These are phyloP conservation scores for Wickerhamomyces mucosus DNA, from an alignment of 805 yeast genomes.

Conservation along the genomic window DNA sequence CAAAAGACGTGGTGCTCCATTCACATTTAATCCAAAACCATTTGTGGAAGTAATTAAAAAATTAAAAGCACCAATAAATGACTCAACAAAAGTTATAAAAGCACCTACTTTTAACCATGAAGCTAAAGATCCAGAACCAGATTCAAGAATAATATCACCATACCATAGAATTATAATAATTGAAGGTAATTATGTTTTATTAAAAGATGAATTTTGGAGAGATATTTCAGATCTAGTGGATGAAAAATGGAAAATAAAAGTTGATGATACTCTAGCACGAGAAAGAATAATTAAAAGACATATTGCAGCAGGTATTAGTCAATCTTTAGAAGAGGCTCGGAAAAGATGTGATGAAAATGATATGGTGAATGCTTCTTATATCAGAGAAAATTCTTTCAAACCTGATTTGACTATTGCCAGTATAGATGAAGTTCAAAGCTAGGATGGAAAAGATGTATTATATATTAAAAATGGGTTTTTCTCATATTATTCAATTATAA, in stretches of 20 bases:
- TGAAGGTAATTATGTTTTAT: slow-evolving; percentile 11
- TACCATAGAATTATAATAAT: slow-evolving; percentile 10
- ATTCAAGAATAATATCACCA: slow-evolving; percentile 6
- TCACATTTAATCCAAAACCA: slow-evolving; percentile 53
- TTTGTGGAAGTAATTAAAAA: slow-evolving; percentile 4
- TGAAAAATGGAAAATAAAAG: slow-evolving; percentile 7
- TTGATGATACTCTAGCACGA: slow-evolving; percentile 3
- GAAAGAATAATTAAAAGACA: slow-evolving; percentile 6
- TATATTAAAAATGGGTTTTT: not conserved
- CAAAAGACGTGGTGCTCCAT: slow-evolving; percentile 72
- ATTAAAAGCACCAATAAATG: slow-evolving; percentile 6
- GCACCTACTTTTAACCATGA: slow-evolving; percentile 13
- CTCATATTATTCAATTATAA: not conserved
- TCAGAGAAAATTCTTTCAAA: slow-evolving; percentile 4
- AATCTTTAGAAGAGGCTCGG: slow-evolving; percentile 3
- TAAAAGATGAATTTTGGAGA: slow-evolving; percentile 12
- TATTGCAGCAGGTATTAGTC: slow-evolving; percentile 3
- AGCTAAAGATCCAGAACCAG: slow-evolving; percentile 10
- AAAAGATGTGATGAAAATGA: slow-evolving; percentile 5
- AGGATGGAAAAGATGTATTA: not conserved
- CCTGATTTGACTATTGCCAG: slow-evolving; percentile 5
- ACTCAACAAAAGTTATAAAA: not conserved
- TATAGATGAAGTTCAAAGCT: slow-evolving; percentile 1
- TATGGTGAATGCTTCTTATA: slow-evolving; percentile 6
- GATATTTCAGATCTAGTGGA: slow-evolving; percentile 6